phyloP scores from a whole-genome alignment of 2,329 filamentous ascomycete genomes.

The Cadophora luteo-olivacea region DNA sequence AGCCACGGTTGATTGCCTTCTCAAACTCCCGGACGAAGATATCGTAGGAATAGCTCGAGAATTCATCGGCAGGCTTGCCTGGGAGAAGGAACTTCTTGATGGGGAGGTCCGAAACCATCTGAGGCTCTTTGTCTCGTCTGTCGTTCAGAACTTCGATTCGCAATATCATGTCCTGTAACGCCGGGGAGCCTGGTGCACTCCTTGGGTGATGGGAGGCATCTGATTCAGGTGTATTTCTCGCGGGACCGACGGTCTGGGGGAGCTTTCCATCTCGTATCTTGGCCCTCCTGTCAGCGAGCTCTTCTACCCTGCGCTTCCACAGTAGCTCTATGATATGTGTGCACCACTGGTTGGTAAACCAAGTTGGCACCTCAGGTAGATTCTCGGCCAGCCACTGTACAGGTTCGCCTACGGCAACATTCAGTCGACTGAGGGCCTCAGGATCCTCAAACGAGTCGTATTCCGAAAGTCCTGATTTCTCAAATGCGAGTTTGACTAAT shows the following conservation, averaged over 20 bases:
- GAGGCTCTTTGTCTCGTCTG: not conserved
- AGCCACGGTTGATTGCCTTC: not conserved
- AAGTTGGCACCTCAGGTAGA: conserved; percentile 5
- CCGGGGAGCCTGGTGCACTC: not conserved
- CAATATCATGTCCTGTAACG: not conserved
- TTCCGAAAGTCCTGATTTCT: conserved; percentile 1
- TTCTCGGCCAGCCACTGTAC: not conserved
- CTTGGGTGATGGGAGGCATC: not conserved
- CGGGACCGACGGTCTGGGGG: not conserved
- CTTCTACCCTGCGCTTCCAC: not conserved
- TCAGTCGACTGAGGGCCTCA: not conserved
- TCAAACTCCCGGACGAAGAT: conserved; percentile 19
- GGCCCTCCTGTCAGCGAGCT: not conserved
- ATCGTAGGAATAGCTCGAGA: conserved; percentile 5
- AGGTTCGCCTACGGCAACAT: not conserved
- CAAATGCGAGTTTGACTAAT: conserved; percentile 1
- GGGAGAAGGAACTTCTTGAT: conserved; percentile 3
- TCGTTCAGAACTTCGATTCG: not conserved
- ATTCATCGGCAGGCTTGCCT: not conserved
- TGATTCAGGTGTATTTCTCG: not conserved
- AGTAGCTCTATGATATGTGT: conserved; percentile 10
- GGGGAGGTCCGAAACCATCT: not conserved
- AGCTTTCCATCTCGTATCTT: not conserved
- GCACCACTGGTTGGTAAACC: conserved; percentile 12
- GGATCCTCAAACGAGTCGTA: not conserved